Base-by-base conservation (phyloP, 2,329 filamentous ascomycete genomes). In the Phoma sp. region DNA sequence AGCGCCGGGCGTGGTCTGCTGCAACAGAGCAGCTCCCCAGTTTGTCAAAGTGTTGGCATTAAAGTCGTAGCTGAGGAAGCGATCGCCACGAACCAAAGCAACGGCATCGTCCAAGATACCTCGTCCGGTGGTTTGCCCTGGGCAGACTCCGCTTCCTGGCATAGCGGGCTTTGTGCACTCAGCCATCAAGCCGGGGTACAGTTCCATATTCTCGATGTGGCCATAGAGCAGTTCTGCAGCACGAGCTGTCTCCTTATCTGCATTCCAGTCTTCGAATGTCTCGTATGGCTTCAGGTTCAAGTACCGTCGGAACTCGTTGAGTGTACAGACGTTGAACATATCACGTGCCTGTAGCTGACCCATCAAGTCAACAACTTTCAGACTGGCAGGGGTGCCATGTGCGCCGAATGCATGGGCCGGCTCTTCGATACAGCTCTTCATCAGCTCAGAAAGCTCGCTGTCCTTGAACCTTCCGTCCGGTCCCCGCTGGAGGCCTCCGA, bases 261-360 rank as follows among this genome's bases (percentile, higher is more conserved):
- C 86, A 74, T 93, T 95, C 78, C 94, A 92, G 45, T 92, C 89
- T 74, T 93, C 89, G 55, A 95, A 96, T 0, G 80, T 89, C 27
- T 88, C 85, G 69, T 95, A 88, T 0, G 85, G 83, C 76, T 89
- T 89, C n/a, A 96, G 78, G 1, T 88, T 88, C 62, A 93, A 91
- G 75, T 92, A 90, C 69, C 88, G 86, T 43, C 91, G 84, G 79
- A 94, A 95, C 77, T 95, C 91, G 71, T 95, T 95, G 51, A 96
- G 80, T 0, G 88, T 88, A 0, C 88, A 88, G 6, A 92, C 78
- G 55, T 91, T 88, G 90, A 91, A 95, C 61, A 68, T 58, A 13
- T 84, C 84, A 39, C 91, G 82, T 7, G 88, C 87, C 56, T 92
- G 89, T 37, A 90, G 78, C 56, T 95, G 93, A 32, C 90, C 90